Conservation (phyloP, 1,284 basidiomycete genomes). For the Ustanciosporium gigantosporum region DNA sequence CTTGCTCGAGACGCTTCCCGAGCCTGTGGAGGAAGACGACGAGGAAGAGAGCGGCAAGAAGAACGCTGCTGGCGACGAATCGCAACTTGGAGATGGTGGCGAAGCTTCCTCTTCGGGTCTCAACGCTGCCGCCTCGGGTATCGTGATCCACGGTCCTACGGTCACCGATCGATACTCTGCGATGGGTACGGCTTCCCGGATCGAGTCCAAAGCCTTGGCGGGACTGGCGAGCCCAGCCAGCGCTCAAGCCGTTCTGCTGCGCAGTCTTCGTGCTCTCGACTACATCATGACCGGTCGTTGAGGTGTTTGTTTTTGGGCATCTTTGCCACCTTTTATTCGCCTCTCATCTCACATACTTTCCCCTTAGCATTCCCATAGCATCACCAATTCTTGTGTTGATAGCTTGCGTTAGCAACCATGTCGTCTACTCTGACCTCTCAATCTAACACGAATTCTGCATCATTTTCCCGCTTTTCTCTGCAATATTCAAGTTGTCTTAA, state of each 20-base stretch:
- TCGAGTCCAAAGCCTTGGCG: slow-evolving; percentile 51
- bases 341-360: no score
- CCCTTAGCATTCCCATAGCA: no score
- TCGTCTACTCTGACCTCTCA: no score
- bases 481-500: no score
- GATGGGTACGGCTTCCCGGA: slow-evolving; percentile 26
- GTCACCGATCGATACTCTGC: slow-evolving; percentile 23
- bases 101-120: not conserved
- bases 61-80: slow-evolving; percentile 1
- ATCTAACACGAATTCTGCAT: no score
- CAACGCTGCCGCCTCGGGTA: slow-evolving; percentile 3
- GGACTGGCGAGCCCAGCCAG: slow-evolving; percentile 54
- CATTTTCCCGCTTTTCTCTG: no score
- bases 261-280: slow-evolving; percentile 57
- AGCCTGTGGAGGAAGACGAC: slow-evolving; percentile 24
- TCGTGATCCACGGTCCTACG: slow-evolving; percentile 29
- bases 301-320: no score
- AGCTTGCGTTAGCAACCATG: no score
- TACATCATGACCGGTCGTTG: slow-evolving; percentile 48
- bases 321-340: no score
- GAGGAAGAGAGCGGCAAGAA: slow-evolving; percentile 33
- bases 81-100: slow-evolving; percentile 13
- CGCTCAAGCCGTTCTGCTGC: slow-evolving; percentile 55
- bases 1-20: slow-evolving; percentile 48
- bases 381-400: no score